phyloP scores from a whole-genome alignment of 2,329 filamentous ascomycete genomes.

The Penicillium sp. region DNA sequence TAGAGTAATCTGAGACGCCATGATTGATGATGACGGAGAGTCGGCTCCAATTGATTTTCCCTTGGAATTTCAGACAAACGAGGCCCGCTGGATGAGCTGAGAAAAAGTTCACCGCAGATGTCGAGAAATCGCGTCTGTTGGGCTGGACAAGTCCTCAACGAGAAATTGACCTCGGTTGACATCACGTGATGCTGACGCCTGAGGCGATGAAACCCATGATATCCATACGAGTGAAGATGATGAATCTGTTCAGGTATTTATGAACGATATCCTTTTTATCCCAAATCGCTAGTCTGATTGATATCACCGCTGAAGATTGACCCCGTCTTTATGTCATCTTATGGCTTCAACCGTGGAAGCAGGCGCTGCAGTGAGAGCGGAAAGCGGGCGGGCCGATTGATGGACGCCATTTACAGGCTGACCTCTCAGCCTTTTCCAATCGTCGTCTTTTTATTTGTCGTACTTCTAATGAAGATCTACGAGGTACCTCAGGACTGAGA shows the following conservation, averaged over 20 bases:
- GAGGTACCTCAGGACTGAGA: not conserved
- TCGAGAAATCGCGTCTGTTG: conserved; percentile 16
- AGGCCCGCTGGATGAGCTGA: conserved; percentile 3
- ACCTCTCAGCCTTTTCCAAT: not conserved
- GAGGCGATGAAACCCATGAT: conserved; percentile 14
- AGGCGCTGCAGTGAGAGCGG: not conserved
- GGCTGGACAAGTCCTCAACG: conserved; percentile 6
- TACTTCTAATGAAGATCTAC: not conserved
- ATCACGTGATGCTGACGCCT: conserved; percentile 28
- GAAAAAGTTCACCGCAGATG: conserved; percentile 9
- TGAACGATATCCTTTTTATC: not conserved
- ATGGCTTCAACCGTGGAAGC: not conserved
- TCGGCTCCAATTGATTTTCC: not conserved
- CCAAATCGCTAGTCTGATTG: not conserved
- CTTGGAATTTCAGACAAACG: not conserved
- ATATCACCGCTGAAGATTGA: not conserved
- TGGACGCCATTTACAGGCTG: not conserved
- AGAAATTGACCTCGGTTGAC: conserved; percentile 21
- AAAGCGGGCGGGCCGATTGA: not conserved
- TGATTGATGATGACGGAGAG: conserved; percentile 1
- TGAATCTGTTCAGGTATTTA: not conserved
- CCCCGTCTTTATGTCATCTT: not conserved
- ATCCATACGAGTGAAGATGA: not conserved
- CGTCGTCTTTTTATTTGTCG: not conserved
- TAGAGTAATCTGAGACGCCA: conserved; percentile 46